Evolutionary conservation across 1,139 yeast species (phyloP), one percentile per base, ranked within the genome.

Genomic region (Taphrina deformans): DNA sequence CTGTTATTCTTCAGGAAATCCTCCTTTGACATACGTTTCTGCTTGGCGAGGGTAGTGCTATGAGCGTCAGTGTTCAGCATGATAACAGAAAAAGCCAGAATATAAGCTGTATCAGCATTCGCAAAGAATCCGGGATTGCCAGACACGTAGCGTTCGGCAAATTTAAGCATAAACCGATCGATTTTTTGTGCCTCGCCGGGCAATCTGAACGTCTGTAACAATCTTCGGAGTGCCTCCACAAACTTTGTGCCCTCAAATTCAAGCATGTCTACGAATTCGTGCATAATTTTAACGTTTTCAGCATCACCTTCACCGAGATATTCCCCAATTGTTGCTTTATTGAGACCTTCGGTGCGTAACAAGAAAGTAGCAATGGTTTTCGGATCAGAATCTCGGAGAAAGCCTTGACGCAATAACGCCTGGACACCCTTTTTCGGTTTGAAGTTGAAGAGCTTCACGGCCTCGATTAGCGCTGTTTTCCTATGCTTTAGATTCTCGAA

Each of bases 131-230:
- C 69, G 4, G 97, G 97, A 73, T 93, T 95, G 65, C 95, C 97
- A 69, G 87, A 85, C 44, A 87, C 86, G 73, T 87, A 95, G 71
- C 96, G 81, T 75, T 91, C 97, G 1, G 99, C 99, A 79, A 95
- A 95, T 73, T 95, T 93, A 73, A 93, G 83, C 97, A 95, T 90
- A 73, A 86, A 90, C 72, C 99, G 82, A 79, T 95, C 99, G 75
- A 95, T 92, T 73, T 93, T 93, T 76, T 95, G 99, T 1, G 97
- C 92, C 77, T 95, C 99, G 55, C 99, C 99, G 0, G 99, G 99
- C 67, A 95, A 81, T 74, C 99, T 82, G 77, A 95, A 95, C 52
- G 86, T 82, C 74, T 95, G 99, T 67, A 95, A 80, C 72, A 90
- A 90, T 10, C 79, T 79, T 71, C 99, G 83, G 79, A 95, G 79